Percentiles rank a stretch among this genome's conserved stretches.
Evolutionary conservation across 2,329 filamentous ascomycete genomes (phyloP).

Genomic region (Escovopsis sp.): DNA sequence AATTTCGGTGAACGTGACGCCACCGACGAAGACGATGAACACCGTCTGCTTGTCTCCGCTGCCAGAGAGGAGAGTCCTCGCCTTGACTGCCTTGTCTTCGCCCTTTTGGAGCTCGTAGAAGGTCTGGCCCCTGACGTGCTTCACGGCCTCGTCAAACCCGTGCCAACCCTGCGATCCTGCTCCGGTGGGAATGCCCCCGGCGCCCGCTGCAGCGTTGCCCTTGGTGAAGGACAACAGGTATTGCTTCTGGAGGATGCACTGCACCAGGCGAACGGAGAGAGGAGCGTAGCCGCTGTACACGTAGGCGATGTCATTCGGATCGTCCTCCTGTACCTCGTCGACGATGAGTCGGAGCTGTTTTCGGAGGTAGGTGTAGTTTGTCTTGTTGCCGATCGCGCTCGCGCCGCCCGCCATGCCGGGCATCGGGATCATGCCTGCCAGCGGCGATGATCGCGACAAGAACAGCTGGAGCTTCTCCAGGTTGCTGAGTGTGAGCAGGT

Average conservation of each 20-base stretch:
- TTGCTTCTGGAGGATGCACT: slow-evolving; percentile 84
- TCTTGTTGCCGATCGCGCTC: slow-evolving; percentile 49
- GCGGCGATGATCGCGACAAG: slow-evolving; percentile 58
- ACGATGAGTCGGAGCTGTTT: slow-evolving; percentile 81
- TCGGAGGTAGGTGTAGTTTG: slow-evolving; percentile 79
- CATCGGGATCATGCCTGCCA: slow-evolving; percentile 71
- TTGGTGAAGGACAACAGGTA: slow-evolving; percentile 59
- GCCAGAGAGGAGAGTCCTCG: slow-evolving; percentile 67
- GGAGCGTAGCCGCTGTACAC: slow-evolving; percentile 96
- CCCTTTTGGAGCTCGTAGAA: slow-evolving; percentile 89
- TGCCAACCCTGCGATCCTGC: slow-evolving; percentile 69
- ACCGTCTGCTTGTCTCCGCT: slow-evolving; percentile 70
- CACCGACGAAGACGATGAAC: slow-evolving; percentile 95
- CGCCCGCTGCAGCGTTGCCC: slow-evolving; percentile 33
- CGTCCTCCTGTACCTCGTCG: slow-evolving; percentile 90
- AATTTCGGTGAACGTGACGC: slow-evolving; percentile 91
- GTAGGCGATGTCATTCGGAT: slow-evolving; percentile 91
- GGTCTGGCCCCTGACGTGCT: slow-evolving; percentile 73
- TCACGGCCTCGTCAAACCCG: slow-evolving; percentile 83
- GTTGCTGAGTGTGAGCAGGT: slow-evolving; percentile 74
- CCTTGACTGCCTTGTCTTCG: slow-evolving; percentile 83
- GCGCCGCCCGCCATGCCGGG: slow-evolving; percentile 48
- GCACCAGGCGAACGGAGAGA: slow-evolving; percentile 76
- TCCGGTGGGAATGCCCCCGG: slow-evolving; percentile 22
- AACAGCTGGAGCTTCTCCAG: slow-evolving; percentile 85